Base-by-base conservation (phyloP, 2,329 filamentous ascomycete genomes). In the Penicillium sp. region DNA sequence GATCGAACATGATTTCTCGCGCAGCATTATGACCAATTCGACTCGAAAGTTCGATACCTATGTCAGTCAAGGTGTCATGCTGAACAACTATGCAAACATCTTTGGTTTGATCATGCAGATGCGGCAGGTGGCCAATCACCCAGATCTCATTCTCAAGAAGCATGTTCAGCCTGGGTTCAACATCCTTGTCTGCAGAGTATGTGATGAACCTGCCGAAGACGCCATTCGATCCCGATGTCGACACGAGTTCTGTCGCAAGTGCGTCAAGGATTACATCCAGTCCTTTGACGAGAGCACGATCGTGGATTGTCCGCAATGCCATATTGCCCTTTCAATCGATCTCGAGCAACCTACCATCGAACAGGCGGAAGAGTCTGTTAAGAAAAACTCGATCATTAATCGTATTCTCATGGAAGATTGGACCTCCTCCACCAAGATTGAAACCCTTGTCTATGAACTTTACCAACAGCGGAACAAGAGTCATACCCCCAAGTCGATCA, bases 31-130 rank as follows among this genome's bases (percentile, higher is more conserved):
- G 92, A 91, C 88, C 16, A 96, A 91, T 70, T 89, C 91, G 8
- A 85, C 88, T 57, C 89, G 95, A 60, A 88, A 92, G 67, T 99
- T 98, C 65, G 91, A 98, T 70, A 98, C 93, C 0, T 99, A 98
- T 65, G 95, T 98, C 37, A 89, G 92, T 19, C 91, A 92, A 62
- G 93, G 92, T 78, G 93, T 98, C 21, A 86, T 99, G 75, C 84
- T 99, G 60, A 92, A 98, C 81, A 96, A 97, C 72, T 98, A 98
- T 67, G 95, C 95, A 78, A 99, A 99, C 73, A 98, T 99, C 63
- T 99, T 99, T 69, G 93, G 93, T 70, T 83, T 99, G 54, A 97
- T 99, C 70, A 98, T 98, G 92, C 93, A 96, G 75, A 98, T 99
- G 93, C 89, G 95, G 54, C 95, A 99, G 78, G 91, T 97, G 26